Percentiles rank a stretch among this genome's conserved stretches.
These are phyloP conservation scores for Geranomyces variabilis DNA, from an alignment of 192 early-diverging fungal genomes.

Conservation along the genomic window DNA sequence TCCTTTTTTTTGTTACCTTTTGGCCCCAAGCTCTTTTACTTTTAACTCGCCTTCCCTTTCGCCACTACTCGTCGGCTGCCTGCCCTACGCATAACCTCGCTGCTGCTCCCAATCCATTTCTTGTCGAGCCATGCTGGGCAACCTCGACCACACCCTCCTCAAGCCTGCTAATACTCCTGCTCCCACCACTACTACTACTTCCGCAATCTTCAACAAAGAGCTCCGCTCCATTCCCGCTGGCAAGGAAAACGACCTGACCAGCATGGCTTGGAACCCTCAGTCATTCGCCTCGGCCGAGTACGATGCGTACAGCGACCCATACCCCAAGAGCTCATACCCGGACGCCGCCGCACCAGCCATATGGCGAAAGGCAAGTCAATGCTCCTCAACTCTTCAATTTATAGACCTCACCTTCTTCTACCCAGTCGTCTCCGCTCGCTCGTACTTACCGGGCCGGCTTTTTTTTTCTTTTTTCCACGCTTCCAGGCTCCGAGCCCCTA, in stretches of 20 bases:
- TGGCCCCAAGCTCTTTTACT: too few relatives aligned
- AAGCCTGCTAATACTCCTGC: not conserved
- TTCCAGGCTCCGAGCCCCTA: not conserved
- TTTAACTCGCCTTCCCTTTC: too few relatives aligned
- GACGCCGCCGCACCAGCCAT: constrained; percentile 4
- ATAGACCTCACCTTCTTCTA: too few relatives aligned
- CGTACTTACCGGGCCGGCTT: too few relatives aligned
- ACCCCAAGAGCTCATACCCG: constrained; percentile 3
- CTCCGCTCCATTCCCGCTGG: not conserved
- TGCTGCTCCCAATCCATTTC: too few relatives aligned
- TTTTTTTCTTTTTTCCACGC: too few relatives aligned
- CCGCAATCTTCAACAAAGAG: not conserved
- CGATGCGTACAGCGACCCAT: not conserved
- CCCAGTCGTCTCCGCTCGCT: too few relatives aligned
- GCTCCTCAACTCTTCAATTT: too few relatives aligned
- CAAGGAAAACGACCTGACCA: constrained; percentile 12
- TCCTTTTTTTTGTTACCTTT: too few relatives aligned
- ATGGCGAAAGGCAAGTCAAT: constrained; percentile 7
- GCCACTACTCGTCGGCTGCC: too few relatives aligned
- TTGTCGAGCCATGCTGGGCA: not conserved
- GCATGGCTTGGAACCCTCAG: constrained; percentile 6
- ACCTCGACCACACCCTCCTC: not conserved
- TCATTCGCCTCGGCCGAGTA: not conserved
- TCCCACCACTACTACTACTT: too few relatives aligned
- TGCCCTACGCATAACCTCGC: too few relatives aligned